Percentiles rank a stretch among this genome's conserved stretches.
These are phyloP conservation scores for Fusarium incarnatum DNA, from an alignment of 2,329 filamentous ascomycete genomes.

Conservation along the genomic window DNA sequence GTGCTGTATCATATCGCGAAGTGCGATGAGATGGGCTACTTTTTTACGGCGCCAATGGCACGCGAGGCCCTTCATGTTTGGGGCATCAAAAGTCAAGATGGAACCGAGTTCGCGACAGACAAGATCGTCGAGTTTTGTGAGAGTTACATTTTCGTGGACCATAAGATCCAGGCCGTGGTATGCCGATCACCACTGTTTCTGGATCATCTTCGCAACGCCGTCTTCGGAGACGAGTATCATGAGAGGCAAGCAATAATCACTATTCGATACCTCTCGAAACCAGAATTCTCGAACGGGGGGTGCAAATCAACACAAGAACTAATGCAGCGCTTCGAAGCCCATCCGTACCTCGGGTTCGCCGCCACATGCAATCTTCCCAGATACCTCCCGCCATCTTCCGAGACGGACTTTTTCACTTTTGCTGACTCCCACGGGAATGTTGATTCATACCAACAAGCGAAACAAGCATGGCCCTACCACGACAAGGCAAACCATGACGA, in stretches of 20 bases:
- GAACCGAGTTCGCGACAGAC: fast-evolving
- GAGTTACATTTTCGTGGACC: no score
- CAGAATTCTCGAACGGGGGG: not conserved
- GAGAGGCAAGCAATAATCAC: not conserved
- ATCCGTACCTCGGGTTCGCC: constrained; percentile 14
- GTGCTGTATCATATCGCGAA: not conserved
- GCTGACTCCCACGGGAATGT: not conserved
- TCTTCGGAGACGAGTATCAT: not conserved
- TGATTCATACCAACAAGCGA: constrained; percentile 7
- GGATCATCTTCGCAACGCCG: not conserved
- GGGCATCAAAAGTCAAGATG: not conserved
- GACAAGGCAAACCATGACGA: constrained; percentile 4
- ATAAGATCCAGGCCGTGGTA: not conserved
- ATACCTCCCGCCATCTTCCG: not conserved
- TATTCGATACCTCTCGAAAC: not conserved
- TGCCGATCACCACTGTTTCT: not conserved
- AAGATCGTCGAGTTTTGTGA: not conserved
- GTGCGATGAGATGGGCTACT: not conserved
- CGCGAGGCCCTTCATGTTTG: not conserved
- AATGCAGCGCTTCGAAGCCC: not conserved
- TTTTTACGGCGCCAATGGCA: not conserved
- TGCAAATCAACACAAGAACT: not conserved
- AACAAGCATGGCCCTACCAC: not conserved
- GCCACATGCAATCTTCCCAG: not conserved
- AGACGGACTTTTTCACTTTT: not conserved